These are phyloP conservation scores for Blastobotrys illinoisensis DNA, from an alignment of 1,139 yeast species.

Conservation along the genomic window DNA sequence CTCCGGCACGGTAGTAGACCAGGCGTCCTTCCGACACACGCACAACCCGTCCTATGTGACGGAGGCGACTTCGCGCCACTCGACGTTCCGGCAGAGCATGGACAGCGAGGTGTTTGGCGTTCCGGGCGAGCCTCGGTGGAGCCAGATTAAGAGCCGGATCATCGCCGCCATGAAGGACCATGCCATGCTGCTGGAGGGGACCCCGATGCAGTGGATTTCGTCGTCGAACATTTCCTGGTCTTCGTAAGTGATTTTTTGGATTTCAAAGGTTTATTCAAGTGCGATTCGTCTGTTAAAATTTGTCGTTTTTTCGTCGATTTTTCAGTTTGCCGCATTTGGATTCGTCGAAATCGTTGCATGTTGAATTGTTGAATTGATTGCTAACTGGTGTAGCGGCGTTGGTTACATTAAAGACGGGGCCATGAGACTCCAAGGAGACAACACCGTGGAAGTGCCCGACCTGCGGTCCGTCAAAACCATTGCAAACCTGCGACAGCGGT, in stretches of 20 bases:
- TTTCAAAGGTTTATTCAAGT: no score
- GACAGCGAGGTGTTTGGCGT: neutral
- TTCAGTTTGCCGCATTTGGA: no score
- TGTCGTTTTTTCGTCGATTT: no score
- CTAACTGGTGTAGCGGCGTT: slow-evolving; percentile 11
- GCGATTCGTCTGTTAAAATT: no score
- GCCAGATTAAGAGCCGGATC: slow-evolving; percentile 1
- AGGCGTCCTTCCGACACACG: neutral
- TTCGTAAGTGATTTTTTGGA: slow-evolving; percentile 11
- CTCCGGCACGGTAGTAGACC: neutral
- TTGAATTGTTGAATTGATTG: no score
- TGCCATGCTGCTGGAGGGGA: slow-evolving; percentile 14
- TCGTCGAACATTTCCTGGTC: slow-evolving; percentile 16
- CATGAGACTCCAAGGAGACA: slow-evolving; percentile 12
- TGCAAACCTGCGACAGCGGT: slow-evolving; percentile 18
- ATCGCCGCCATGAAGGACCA: slow-evolving; percentile 19
- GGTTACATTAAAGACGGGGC: slow-evolving; percentile 16
- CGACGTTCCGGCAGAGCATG: neutral
- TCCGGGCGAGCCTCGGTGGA: neutral
- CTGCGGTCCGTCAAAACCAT: slow-evolving; percentile 19
- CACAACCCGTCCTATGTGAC: neutral
- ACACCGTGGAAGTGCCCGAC: slow-evolving; percentile 15
- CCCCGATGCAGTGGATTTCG: slow-evolving; percentile 22
- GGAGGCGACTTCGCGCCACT: neutral
- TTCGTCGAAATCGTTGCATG: no score